Percentiles rank a stretch among this genome's conserved stretches.
These are phyloP conservation scores for Nasturtium officinale DNA, from an alignment of 345 rosid species.

Conservation along the genomic window DNA sequence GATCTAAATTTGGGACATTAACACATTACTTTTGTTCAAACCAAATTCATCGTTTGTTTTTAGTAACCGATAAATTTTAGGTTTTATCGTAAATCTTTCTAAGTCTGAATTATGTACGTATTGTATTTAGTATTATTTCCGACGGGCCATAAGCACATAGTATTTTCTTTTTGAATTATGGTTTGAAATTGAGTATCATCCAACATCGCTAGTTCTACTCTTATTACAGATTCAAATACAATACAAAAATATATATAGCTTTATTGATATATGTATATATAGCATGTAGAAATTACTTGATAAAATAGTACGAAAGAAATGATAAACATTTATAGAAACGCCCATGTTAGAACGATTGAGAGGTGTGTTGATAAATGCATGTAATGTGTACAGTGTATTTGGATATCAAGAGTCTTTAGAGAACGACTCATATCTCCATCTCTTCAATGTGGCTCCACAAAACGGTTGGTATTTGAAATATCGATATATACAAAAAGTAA, in stretches of 20 bases:
- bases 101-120: too few relatives aligned
- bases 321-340: not conserved
- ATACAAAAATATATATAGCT: not conserved
- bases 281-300: not conserved
- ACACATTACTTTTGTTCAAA: not conserved
- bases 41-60: too few relatives aligned
- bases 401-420: not conserved
- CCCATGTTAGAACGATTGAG: not conserved
- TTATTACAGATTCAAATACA: not conserved
- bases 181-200: not conserved
- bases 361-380: not conserved
- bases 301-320: not conserved
- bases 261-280: not conserved
- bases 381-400: not conserved
- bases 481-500: not conserved
- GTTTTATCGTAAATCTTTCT: too few relatives aligned
- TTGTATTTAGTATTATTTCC: too few relatives aligned
- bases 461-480: not conserved
- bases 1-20: not conserved
- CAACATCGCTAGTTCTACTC: not conserved
- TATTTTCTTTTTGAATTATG: too few relatives aligned
- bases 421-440: not conserved
- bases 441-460: constrained; percentile 11
- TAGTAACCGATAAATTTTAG: too few relatives aligned
- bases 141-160: too few relatives aligned